Evolutionary conservation across 1,284 basidiomycete genomes (phyloP), one percentile per base, ranked within the genome.

Genomic region (Melampsora occidentalis): DNA sequence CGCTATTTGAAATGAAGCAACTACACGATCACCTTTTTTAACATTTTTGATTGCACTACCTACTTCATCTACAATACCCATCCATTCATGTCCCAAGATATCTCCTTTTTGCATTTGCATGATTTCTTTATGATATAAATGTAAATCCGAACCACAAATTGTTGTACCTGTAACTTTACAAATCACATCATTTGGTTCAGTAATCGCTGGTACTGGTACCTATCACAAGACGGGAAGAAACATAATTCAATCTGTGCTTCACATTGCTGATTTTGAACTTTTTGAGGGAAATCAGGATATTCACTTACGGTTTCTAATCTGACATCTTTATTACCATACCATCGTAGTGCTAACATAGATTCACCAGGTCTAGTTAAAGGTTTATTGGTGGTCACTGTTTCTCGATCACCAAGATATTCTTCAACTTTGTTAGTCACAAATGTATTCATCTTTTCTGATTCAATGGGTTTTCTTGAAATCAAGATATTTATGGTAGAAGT

Each of bases 91-190:
- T 12, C 77, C 77, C 18, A 78, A 71, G 39, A 78, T 79, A 71
- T 80, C 78, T 42, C 77, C 78, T n/a, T 77, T 69, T 35, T 78
- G 39, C 39, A 81, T 42, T 57, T 79, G 66, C 20, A 78, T 78
- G 48, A 81, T 77, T 12, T 71, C 72, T 18, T 78, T 78, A 49
- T 80, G 77, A 61, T 69, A 78, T n/a, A 81, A 79, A 53, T 81
- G 80, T 65, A 77, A 63, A 64, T 80, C 80, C 39, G 77, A 77
- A 14, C 79, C 79, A 39, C 79, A 80, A 22, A 80, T 75, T 5
- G 80, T 80, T 22, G 78, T 71, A 64, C 65, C 79, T 1, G 80
- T 80, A 33, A 76, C 66, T n/a, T 70, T 71, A 65, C 79, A 70
- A 14, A 80, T 20, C 14, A 79, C 68, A 76, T 80, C 80, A 18